phyloP scores from a whole-genome alignment of 2,329 filamentous ascomycete species.

The Fonsecaea multimorphosa region DNA sequence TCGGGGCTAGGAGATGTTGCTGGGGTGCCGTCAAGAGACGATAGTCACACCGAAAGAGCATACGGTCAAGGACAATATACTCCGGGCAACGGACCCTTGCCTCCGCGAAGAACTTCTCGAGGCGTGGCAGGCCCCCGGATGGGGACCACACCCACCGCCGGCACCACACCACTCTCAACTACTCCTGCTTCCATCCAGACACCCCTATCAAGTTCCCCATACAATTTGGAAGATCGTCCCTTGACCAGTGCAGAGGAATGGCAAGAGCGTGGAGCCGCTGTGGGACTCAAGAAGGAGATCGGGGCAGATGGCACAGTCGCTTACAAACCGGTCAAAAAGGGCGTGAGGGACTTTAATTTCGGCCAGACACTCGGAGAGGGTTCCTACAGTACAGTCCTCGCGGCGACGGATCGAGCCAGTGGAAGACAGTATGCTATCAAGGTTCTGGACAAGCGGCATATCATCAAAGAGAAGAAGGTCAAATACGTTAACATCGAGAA shows the following conservation, averaged over 20 bases:
- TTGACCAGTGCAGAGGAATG: slow-evolving; percentile 82
- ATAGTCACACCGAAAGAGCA: slow-evolving; percentile 70
- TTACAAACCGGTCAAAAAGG: slow-evolving; percentile 88
- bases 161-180: slow-evolving; percentile 38
- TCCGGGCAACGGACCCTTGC: slow-evolving; percentile 66
- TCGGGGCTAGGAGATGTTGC: slow-evolving; percentile 59
- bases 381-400: slow-evolving; percentile 94
- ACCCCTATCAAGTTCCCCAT: slow-evolving; percentile 53
- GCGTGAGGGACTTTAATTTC: slow-evolving; percentile 95
- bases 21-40: slow-evolving; percentile 69
- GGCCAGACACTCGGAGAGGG: slow-evolving; percentile 90
- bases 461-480: slow-evolving; percentile 99
- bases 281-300: slow-evolving; percentile 79
- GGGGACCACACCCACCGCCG: slow-evolving; percentile 32
- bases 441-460: slow-evolving; percentile 96
- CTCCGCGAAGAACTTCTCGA: slow-evolving; percentile 77
- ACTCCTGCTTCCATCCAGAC: slow-evolving; percentile 40
- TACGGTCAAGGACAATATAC: slow-evolving; percentile 68
- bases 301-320: slow-evolving; percentile 84
- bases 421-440: slow-evolving; percentile 98
- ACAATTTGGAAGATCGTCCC: slow-evolving; percentile 63
- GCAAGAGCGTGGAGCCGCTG: slow-evolving; percentile 93
- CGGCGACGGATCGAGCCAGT: slow-evolving; percentile 91
- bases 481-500: slow-evolving; percentile 99
- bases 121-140: slow-evolving; percentile 63